phyloP scores from a whole-genome alignment of 768 basidiomycete species.

The Tulasnella sp. region DNA sequence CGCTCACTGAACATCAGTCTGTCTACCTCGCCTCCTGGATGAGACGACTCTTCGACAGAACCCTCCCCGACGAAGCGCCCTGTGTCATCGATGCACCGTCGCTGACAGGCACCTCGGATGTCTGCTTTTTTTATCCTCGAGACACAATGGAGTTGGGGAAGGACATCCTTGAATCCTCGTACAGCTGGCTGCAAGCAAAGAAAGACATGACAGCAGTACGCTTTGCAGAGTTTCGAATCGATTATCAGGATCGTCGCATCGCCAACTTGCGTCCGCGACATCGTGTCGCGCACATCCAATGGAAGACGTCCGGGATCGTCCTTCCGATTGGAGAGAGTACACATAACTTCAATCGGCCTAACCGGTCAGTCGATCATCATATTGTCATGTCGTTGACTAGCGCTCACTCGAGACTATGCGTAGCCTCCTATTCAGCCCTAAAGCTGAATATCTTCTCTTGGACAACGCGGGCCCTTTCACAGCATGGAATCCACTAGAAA shows the following conservation, averaged over 20 bases:
- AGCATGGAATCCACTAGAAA: conserved; percentile 38
- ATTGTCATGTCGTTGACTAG: too few species aligned
- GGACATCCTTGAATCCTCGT: neutral
- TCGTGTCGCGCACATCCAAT: conserved; percentile 34
- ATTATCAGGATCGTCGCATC: conserved; percentile 35
- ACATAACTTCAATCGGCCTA: conserved; percentile 33
- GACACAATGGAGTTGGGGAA: neutral
- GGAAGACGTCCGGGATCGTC: conserved; percentile 33
- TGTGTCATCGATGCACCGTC: neutral
- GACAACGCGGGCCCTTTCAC: conserved; percentile 36
- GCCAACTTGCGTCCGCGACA: conserved; percentile 34
- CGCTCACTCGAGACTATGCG: neutral
- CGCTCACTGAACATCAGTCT: conserved; percentile 30
- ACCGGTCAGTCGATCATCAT: conserved; percentile 17
- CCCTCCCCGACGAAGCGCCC: conserved; percentile 17
- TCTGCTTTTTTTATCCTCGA: neutral
- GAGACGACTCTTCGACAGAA: conserved; percentile 17
- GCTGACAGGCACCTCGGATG: neutral
- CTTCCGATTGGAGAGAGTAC: conserved; percentile 38
- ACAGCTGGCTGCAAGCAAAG: neutral
- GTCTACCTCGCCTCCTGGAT: conserved; percentile 21
- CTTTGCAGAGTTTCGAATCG: conserved; percentile 30
- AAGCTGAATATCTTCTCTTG: conserved; percentile 36
- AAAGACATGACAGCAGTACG: conserved; percentile 13
- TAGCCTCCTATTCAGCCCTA: conserved; percentile 35